Evolutionary conservation across 805 yeast species (phyloP), one percentile per base, ranked within the genome.

Genomic region (Saturnispora besseyi): DNA sequence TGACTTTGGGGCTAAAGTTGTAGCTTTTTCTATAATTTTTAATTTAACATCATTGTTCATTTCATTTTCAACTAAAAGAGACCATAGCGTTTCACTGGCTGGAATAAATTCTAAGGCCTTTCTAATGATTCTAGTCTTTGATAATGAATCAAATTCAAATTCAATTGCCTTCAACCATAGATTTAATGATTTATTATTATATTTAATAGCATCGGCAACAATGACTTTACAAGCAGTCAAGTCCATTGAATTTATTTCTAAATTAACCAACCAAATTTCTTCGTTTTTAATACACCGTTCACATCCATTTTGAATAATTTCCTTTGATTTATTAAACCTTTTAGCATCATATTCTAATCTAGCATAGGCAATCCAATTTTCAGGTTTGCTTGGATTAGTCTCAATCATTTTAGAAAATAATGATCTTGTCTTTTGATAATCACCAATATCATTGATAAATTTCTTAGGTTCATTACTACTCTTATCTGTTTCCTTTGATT

Each of bases 311-410:
- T 71, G 71, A 6, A 89, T 82, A 13, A 85, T 53, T 22, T 65
- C 66, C 48, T 76, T 75, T 0, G 98, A 96, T 12, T 64, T 64
- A 5, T 66, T 66, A 48, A 71, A 69, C 46, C 79, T 80, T 41
- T 73, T 73, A 1, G 82, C 83, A 42, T 74, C 75, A 55, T 78
- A 84, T 60, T 91, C 98, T 9, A 88, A 62, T 44, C 87, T 67
- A 0, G 96, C 95, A 44, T 88, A 78, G 0, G 95, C 87, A 22
- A 91, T 84, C 96, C 96, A 91, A 4, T 84, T 86, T 44, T 77
- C 77, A 0, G 95, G 77, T 51, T 81, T 82, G 40, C 68, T 65
- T 0, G 97, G 96, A 57, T 87, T 84, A 0, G 87, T 68, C 55
- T 76, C 78, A 33, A 95, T 72, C 55, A 86, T 74, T 3, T 88